These are phyloP conservation scores for Paramecium bursaria DNA, from an alignment of 73 alveolate species.

Conservation along the genomic window DNA sequence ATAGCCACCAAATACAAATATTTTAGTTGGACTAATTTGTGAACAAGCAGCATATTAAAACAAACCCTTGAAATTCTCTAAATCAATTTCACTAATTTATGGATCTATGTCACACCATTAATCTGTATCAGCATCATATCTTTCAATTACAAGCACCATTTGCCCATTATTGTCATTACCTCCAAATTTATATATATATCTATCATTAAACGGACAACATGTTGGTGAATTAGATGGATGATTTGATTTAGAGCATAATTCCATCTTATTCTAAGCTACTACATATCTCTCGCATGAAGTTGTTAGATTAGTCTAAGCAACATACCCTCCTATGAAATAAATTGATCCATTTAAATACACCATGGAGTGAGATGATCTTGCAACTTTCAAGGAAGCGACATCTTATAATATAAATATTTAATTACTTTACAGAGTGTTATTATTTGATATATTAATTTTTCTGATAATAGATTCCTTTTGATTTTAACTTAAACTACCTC, in stretches of 20 bases:
- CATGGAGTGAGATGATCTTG: conserved; percentile 53
- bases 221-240: conserved; percentile 43
- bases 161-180: conserved; percentile 56
- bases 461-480: neutral
- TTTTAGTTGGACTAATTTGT: conserved; percentile 48
- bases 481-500: conserved; percentile 35
- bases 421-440: neutral
- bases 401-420: conserved; percentile 2
- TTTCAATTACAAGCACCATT: conserved; percentile 31
- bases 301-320: neutral
- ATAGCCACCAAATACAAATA: conserved; percentile 70
- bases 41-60: conserved; percentile 34
- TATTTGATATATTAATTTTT: neutral
- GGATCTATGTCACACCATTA: conserved; percentile 43
- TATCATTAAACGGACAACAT: conserved; percentile 59
- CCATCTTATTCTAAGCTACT: conserved; percentile 35
- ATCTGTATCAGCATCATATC: conserved; percentile 48
- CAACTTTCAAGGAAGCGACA: neutral
- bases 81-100: too few relatives aligned
- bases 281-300: conserved; percentile 17
- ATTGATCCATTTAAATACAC: conserved; percentile 27
- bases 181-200: conserved; percentile 67
- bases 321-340: conserved; percentile 51
- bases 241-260: neutral
- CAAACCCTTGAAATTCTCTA: neutral